Evolutionary conservation across 164 flowering plant species (phyloP).

Genomic region (Chimonanthus salicifolius): DNA sequence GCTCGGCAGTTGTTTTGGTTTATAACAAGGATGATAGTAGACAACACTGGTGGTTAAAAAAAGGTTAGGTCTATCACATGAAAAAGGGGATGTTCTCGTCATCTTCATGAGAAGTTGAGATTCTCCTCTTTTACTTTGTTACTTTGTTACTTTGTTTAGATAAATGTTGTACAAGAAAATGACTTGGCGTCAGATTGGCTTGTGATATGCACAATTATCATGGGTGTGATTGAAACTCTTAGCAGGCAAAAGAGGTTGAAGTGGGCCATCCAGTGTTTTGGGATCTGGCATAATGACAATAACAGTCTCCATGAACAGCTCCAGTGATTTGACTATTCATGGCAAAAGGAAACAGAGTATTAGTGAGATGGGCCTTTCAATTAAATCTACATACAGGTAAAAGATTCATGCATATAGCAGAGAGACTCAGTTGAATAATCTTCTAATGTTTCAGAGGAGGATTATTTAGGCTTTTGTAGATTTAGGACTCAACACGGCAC

Average conservation of each 20-base stretch:
- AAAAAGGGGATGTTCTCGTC: not conserved
- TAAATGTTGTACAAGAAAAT: conserved; percentile 26
- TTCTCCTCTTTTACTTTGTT: conserved; percentile 19
- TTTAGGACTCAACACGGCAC: too few relatives aligned
- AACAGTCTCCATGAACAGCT: conserved; percentile 7
- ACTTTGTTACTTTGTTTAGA: conserved; percentile 5
- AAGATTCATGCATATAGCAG: not conserved
- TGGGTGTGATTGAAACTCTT: conserved; percentile 47
- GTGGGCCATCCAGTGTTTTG: conserved; percentile 34
- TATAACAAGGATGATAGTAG: too few relatives aligned
- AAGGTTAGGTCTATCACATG: not conserved
- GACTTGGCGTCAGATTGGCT: conserved; percentile 37
- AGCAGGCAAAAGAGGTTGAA: conserved; percentile 32
- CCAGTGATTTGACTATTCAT: conserved; percentile 11
- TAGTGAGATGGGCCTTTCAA: too few relatives aligned
- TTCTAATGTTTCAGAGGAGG: too few relatives aligned
- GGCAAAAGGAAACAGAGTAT: not conserved
- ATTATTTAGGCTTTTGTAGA: too few relatives aligned
- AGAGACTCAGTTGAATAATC: not conserved
- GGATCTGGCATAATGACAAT: conserved; percentile 6
- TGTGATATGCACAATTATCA: conserved; percentile 48
- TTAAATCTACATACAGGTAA: not conserved
- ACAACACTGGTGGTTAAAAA: too few relatives aligned
- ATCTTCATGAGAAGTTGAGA: conserved; percentile 18
- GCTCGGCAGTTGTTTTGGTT: not conserved